Evolutionary conservation across 495 filamentous ascomycete genomes (phyloP), one percentile per base, ranked within the genome.

Genomic region (Lasiosphaeria ovina): DNA sequence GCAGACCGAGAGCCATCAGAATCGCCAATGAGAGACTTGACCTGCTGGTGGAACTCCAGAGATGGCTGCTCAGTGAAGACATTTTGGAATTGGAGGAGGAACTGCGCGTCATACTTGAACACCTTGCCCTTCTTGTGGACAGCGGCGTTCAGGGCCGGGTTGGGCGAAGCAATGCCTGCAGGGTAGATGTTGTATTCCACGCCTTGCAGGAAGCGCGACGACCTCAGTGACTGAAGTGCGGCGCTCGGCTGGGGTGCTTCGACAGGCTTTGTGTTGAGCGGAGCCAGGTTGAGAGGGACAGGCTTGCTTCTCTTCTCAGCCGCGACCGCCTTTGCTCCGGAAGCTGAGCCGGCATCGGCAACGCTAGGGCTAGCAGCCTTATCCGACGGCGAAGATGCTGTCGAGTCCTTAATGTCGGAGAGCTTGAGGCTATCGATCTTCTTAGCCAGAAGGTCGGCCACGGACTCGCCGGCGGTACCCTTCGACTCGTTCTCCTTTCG

Each of bases 31-130:
- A 99, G 85, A 33, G 87, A 89, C 68, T 97, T 91, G 63, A 98
- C 82, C 62, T 91, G 90, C 54, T 82, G 74, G 57, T 92, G 87
- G 86, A 96, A 98, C 64, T 97, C 92, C n/a, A 90, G 64, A 3
- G 91, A 93, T 10, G 94, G 93, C 74, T 97, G 95, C 74, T 98
- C 94, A 57, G 87, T 93, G 76, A 96, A 99, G 3, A 92, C 90
- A 55, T 79, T 77, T 78, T 97, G 88, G 82, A 99, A 99, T 69
- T 99, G 95, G n/a, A 98, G 80, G 74, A 99, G 78, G 82, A 99
- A 99, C 52, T 91, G 85, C 59, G 89, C 89, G 72, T 97, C 91
- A 76, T 99, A 99, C 69, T 93, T 90, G 82, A 96, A 96, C 24
- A 79, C 79, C 68, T 89, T 92, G 65, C 87, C 85, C 62, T 88